Conservation (phyloP, 768 basidiomycete genomes). For the Crepidotus variabilis region DNA sequence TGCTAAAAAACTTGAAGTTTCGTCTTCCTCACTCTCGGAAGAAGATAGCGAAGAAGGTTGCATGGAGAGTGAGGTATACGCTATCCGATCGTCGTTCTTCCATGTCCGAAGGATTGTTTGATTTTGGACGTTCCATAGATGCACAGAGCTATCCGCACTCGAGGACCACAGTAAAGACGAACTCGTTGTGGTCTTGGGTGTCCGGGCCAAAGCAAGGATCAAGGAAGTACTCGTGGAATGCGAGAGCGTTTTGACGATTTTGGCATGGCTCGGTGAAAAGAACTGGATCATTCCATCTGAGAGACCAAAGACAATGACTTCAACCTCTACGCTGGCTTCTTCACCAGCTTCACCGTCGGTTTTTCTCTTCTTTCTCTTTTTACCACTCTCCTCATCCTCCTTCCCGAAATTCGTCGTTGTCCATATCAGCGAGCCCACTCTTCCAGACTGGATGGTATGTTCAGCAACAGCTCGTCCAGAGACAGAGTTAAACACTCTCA, state of each 20-base stretch:
- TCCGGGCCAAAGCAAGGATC: slow-evolving; percentile 44
- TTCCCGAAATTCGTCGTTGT: slow-evolving; percentile 28
- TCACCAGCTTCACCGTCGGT: slow-evolving; percentile 28
- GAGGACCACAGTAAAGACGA: slow-evolving; percentile 49
- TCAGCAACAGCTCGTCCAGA: slow-evolving; percentile 56
- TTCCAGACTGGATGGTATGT: slow-evolving; percentile 49
- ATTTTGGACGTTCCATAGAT: slow-evolving; percentile 53
- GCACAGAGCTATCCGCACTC: slow-evolving; percentile 51
- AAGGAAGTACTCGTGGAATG: slow-evolving; percentile 51
- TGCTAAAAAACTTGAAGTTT: slow-evolving; percentile 43
- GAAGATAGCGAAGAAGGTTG: slow-evolving; percentile 25
- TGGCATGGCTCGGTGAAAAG: slow-evolving; percentile 60
- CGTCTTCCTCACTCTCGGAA: slow-evolving; percentile 21
- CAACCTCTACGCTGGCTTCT: slow-evolving; percentile 24
- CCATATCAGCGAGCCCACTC: slow-evolving; percentile 57
- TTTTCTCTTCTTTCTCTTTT: slow-evolving; percentile 57
- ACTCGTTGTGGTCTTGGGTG: slow-evolving; percentile 10
- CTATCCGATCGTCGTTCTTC: slow-evolving; percentile 56
- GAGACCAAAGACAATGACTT: slow-evolving; percentile 54
- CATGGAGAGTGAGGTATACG: slow-evolving; percentile 49
- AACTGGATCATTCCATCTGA: slow-evolving; percentile 55
- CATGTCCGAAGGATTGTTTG: slow-evolving; percentile 45
- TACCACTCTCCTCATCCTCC: slow-evolving; percentile 24
- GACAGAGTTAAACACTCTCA: slow-evolving; percentile 59
- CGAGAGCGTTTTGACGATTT: slow-evolving; percentile 50